These are phyloP conservation scores for Plasmodium knowlesi DNA, from an alignment of 169 alveolate species.

Conservation along the genomic window DNA sequence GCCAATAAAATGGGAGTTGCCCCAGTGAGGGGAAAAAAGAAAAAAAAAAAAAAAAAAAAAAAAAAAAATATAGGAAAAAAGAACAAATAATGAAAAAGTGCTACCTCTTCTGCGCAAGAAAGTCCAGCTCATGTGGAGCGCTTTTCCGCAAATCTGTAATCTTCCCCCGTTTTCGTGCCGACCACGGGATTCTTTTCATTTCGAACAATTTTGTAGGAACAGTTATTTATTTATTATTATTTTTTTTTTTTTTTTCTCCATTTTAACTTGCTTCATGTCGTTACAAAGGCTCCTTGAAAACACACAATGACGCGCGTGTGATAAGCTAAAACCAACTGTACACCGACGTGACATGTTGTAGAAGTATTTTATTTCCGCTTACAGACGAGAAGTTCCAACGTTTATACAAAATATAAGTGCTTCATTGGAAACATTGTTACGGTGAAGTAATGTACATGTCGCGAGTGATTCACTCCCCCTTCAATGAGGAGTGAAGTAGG, in stretches of 20 bases:
- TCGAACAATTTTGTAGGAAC: neutral
- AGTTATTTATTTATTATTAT: neutral
- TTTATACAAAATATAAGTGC: neutral
- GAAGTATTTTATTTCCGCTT: neutral
- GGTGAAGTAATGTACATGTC: neutral
- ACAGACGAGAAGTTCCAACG: neutral
- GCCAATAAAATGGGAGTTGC: slow-evolving; percentile 85
- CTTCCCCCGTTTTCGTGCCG: neutral
- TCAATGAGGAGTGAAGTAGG: neutral
- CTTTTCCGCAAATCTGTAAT: neutral
- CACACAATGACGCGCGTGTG: neutral
- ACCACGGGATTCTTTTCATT: neutral
- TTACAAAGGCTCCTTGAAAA: neutral
- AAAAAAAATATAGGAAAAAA: too few species aligned
- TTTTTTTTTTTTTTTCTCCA: neutral
- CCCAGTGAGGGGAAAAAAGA: slow-evolving; percentile 54
- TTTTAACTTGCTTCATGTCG: neutral
- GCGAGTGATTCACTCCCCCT: neutral
- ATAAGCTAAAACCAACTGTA: neutral
- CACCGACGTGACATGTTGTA: neutral
- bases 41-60: neutral
- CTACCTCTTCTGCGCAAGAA: neutral
- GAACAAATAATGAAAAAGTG: neutral
- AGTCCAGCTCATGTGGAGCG: neutral
- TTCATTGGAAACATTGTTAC: neutral